Evolutionary conservation across 495 filamentous ascomycete species (phyloP), one percentile per base, ranked within the genome.

Genomic region (Penicillium diatomitis): DNA sequence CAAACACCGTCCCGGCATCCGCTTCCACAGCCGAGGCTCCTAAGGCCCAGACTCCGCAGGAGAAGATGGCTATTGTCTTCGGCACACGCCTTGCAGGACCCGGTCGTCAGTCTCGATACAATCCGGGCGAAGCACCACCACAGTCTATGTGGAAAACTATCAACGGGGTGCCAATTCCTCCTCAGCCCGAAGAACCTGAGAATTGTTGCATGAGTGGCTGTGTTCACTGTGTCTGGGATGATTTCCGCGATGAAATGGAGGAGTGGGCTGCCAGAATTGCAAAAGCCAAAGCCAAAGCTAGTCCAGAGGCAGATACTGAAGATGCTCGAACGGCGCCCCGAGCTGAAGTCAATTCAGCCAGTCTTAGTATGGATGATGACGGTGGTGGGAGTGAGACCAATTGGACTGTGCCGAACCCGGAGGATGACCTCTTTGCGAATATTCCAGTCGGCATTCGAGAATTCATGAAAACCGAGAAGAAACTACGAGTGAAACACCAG

Each of bases 151-250:
- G 72, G 70, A 77, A 73, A 38, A 73, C 79, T 10, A 69, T 95
- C 53, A 88, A 88, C 8, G 90, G 90, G 30, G 78, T 95, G 8
- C 71, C 78, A 48, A 85, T 95, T 4, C 90, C 90, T 8, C 89
- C 89, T 11, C 74, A 78, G 9, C 92, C 92, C 6, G 77, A 81
- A 45, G 92, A 98, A 64, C 92, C 92, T 9, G 92, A 96, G 64
- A 96, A 97, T 66, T 98, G 92, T 78, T 98, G 92, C 69, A 98
- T 97, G 92, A 88, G 84, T 57, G 92, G 92, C 30, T 98, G 92
- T 63, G 90, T 96, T 31, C 90, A 97, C 63, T 98, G 92, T 64
- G 91, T 95, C 8, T 98, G 91, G 91, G 91, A 96, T 63, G 72
- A 77, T 38, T 95, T 83, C 67, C 74, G 89, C 4, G 90, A 97